Evolutionary conservation across 2,329 filamentous ascomycete genomes (phyloP).

Genomic region (Grosmannia clavigera): DNA sequence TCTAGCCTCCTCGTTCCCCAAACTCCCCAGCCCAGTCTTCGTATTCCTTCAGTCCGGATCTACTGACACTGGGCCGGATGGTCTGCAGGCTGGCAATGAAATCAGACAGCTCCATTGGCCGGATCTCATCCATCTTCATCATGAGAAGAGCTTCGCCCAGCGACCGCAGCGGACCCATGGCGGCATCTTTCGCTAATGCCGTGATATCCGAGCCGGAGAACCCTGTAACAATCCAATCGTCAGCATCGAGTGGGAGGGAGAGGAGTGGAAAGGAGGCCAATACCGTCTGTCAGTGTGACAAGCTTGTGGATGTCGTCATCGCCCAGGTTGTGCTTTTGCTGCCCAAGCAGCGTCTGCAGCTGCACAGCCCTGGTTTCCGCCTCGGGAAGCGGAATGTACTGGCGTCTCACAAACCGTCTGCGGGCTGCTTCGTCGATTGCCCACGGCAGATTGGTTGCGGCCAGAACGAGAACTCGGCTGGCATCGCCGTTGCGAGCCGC

Average conservation of each 20-base stretch:
- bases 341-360: slow-evolving; percentile 63
- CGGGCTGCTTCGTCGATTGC: slow-evolving; percentile 93
- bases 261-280: slow-evolving; percentile 18
- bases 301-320: slow-evolving; percentile 60
- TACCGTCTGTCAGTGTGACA: slow-evolving; percentile 76
- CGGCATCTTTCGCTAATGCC: slow-evolving; percentile 89
- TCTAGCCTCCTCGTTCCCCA: slow-evolving; percentile 74
- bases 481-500: slow-evolving; percentile 74
- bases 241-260: not conserved
- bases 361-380: slow-evolving; percentile 68
- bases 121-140: slow-evolving; percentile 90
- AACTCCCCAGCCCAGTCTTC: slow-evolving; percentile 92
- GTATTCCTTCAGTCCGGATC: slow-evolving; percentile 72
- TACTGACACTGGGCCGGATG: slow-evolving; percentile 83
- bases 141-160: slow-evolving; percentile 79
- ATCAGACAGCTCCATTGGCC: slow-evolving; percentile 70
- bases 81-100: slow-evolving; percentile 74
- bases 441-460: slow-evolving; percentile 94
- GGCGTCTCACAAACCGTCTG: slow-evolving; percentile 77
- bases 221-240: slow-evolving; percentile 36
- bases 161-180: slow-evolving; percentile 88
- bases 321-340: slow-evolving; percentile 73
- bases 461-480: slow-evolving; percentile 80
- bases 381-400: slow-evolving; percentile 93
- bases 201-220: slow-evolving; percentile 97